phyloP scores from a whole-genome alignment of 2,329 filamentous ascomycete genomes.

The Daldinia eschscholtzii region DNA sequence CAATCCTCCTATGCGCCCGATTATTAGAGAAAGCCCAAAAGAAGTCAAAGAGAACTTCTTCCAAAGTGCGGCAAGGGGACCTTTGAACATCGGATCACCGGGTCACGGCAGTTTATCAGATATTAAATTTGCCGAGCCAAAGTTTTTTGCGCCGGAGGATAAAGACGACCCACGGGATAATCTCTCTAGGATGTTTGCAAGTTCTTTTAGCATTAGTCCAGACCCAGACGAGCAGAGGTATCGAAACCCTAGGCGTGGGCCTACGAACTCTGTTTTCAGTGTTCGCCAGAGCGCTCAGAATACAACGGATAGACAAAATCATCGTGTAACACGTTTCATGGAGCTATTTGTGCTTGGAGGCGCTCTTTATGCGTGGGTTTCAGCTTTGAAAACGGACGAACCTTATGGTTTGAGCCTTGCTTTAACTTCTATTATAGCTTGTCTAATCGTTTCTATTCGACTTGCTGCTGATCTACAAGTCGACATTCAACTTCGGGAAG shows the following conservation, averaged over 20 bases:
- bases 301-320: constrained; percentile 36
- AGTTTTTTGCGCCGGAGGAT: constrained; percentile 51
- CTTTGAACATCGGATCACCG: constrained; percentile 45
- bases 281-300: background rate
- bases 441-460: constrained; percentile 51
- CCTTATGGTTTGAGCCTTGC: constrained; percentile 48
- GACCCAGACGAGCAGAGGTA: constrained; percentile 46
- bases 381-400: constrained; percentile 46
- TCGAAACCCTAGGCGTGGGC: constrained; percentile 15
- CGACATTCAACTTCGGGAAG: constrained; percentile 46
- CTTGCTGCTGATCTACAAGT: constrained; percentile 50
- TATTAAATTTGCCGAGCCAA: constrained; percentile 47
- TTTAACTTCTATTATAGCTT: constrained; percentile 48
- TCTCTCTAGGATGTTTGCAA: constrained; percentile 52
- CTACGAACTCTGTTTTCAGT: constrained; percentile 15
- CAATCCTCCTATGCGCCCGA: constrained; percentile 70
- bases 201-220: constrained; percentile 52
- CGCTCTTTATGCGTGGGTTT: constrained; percentile 49
- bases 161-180: constrained; percentile 51
- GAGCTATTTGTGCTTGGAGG: constrained; percentile 48
- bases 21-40: constrained; percentile 61
- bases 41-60: constrained; percentile 67
- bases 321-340: constrained; percentile 41
- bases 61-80: constrained; percentile 42
- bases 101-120: constrained; percentile 34